Base-by-base conservation (phyloP, 768 basidiomycete species). In the Amanita fuliginea region DNA sequence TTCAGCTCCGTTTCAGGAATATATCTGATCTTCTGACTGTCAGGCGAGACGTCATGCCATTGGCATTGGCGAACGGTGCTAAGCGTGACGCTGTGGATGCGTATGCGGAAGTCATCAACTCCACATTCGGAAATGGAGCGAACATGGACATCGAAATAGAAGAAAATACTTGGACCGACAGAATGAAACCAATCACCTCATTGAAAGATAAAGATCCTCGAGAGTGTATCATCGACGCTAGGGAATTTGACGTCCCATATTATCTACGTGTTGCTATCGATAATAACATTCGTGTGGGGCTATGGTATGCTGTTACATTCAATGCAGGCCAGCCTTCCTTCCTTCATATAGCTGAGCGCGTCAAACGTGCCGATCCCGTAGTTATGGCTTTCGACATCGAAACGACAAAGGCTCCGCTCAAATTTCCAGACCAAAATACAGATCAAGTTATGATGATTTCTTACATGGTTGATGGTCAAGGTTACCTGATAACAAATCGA, bases 391-490 rank as follows among this genome's bases (percentile, higher is more conserved):
- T 75, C 64, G 96, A 98, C 80, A 99, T 99, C 61, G 96, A 99
- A 65, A 94, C 91, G 14, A 95, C 94, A 1, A 99, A 99, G 68
- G 86, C 90, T n/a, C 95, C 96, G n/a, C 80, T 98, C 58, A 98
- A 98, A 66, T 98, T 98, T 61, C 95, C 96, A 1, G 96, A 98
- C 68, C 86, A 93, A 57, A 78, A 81, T 6, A 83, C 90, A 21
- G 96, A 98, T 69, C 94, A 97, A 62, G 92, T 99, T 58, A 99
- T 99, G 95, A 99, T 99, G 96, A 98, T 99, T 55, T 99, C 96
- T 39, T 99, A 98, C 67, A 98, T 99, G 94, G 73, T 99, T 14
- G 96, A 99, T 62, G 95, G 93, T 0, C 90, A 94, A 64, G 96
- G 96, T 0, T 99, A 87, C 61, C 78, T 99, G 53, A 97, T 99